Percentiles rank a stretch among this genome's conserved stretches.
Evolutionary conservation across 164 flowering plant genomes (phyloP).

Genomic region (Cinnamomum chago): DNA sequence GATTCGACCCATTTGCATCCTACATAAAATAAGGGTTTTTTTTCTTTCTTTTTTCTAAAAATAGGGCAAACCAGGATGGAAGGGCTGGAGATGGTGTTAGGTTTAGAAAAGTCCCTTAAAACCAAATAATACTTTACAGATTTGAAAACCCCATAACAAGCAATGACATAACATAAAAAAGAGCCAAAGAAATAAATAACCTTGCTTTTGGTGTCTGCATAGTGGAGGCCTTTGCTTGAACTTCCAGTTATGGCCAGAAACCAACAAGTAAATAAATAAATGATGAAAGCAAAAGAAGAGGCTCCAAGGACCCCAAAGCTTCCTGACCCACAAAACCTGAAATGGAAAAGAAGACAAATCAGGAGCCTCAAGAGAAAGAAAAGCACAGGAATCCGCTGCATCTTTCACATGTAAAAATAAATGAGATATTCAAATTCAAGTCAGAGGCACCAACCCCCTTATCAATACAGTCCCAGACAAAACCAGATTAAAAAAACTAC

Average conservation of each 20-base stretch:
- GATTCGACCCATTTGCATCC: too few relatives aligned
- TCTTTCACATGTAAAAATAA: constrained; percentile 7
- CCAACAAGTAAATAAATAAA: not conserved
- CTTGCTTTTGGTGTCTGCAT: constrained; percentile 81
- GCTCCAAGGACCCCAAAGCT: constrained; percentile 23
- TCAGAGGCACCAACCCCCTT: constrained; percentile 4
- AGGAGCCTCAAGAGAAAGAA: constrained; percentile 15
- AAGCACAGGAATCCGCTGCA: constrained; percentile 28
- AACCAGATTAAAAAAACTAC: not conserved
- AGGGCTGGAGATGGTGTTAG: too few relatives aligned
- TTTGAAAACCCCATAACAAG: not conserved
- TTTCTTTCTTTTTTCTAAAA: too few relatives aligned
- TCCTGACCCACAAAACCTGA: constrained; percentile 54
- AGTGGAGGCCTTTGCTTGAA: constrained; percentile 2
- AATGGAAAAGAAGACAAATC: constrained; percentile 26
- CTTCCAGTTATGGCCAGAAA: constrained; percentile 13
- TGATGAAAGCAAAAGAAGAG: not conserved
- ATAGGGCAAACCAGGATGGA: too few relatives aligned
- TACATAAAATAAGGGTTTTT: too few relatives aligned
- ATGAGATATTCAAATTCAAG: constrained; percentile 5
- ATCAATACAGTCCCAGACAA: constrained; percentile 7
- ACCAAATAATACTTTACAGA: not conserved
- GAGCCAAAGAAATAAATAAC: constrained; percentile 21
- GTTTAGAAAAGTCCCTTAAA: not conserved
- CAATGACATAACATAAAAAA: not conserved